Evolutionary conservation across 1,284 basidiomycete genomes (phyloP).

Genomic region (Apiotrichum mycotoxinovorans): DNA sequence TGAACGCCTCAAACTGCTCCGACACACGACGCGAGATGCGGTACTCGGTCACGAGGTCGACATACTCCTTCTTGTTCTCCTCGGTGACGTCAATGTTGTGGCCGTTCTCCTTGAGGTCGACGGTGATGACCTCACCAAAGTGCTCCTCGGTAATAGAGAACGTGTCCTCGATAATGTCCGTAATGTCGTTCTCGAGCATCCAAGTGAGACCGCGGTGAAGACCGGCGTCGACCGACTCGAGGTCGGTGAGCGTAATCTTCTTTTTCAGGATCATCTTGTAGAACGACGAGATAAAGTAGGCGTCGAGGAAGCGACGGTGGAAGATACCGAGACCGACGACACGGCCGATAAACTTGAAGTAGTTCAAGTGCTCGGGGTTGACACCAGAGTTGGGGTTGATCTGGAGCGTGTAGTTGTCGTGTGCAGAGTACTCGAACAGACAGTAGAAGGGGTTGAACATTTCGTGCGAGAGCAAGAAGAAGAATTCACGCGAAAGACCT

Average conservation of each 20-base stretch:
- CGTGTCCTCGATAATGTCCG: slow-evolving; percentile 90
- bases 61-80: slow-evolving; percentile 98
- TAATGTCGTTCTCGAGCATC: slow-evolving; percentile 99
- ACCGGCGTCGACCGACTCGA: slow-evolving; percentile 87
- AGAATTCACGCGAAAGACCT: slow-evolving; percentile 97
- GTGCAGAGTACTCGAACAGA: slow-evolving; percentile 97
- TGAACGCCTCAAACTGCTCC: slow-evolving; percentile 94
- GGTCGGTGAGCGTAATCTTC: slow-evolving; percentile 75
- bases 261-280: slow-evolving; percentile 98
- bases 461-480: slow-evolving; percentile 98
- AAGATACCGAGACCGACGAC: slow-evolving; percentile 93
- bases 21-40: slow-evolving; percentile 88
- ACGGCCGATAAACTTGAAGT: slow-evolving; percentile 99
- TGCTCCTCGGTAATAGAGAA: slow-evolving; percentile 92
- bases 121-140: slow-evolving; percentile 92
- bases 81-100: slow-evolving; percentile 83
- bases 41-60: slow-evolving; percentile 89
- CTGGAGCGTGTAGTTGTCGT: slow-evolving; percentile 98
- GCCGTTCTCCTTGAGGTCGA: slow-evolving; percentile 86
- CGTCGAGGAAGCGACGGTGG: slow-evolving; percentile 96
- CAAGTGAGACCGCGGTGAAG: slow-evolving; percentile 87
- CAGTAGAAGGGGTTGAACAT: slow-evolving; percentile 99
- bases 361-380: slow-evolving; percentile 98
- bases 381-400: slow-evolving; percentile 97
- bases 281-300: slow-evolving; percentile 97